Evolutionary conservation across 1,284 basidiomycete genomes (phyloP), one percentile per base, ranked within the genome.

Genomic region (Flammula alnicola): DNA sequence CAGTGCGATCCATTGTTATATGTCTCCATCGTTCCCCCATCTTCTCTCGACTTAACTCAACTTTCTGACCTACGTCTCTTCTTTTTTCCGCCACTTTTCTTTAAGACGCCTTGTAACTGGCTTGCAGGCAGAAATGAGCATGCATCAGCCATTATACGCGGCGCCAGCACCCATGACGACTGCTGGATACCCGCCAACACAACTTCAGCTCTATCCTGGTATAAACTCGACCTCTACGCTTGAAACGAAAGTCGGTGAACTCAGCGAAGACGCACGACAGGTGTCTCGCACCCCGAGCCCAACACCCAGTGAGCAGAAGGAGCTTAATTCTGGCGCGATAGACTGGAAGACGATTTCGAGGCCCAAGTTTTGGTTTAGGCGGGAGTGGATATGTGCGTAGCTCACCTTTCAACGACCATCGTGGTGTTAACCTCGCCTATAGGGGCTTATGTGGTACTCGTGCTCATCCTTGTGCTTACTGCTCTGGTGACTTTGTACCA

Each of bases 401-500:
- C 19, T 31, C 27, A n/a, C 23, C 12, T 43, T 41, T 47, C 37
- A 47, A 11, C 17, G 1, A 48, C 50, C 54, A 41, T 11, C 30
- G 30, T 52, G 4, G 29, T 19, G 19, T 32, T 46, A 30, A 51
- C 30, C 32, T 33, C 46, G n/a, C 36, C 1, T 26, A 8, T 61
- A 87, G 85, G 77, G 64, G 88, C 78, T 51, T 81, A 81, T 46
- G 64, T 78, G 3, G 56, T 67, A 16, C 47, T 65, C 26, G 53
- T 72, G 33, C 33, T 81, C 23, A 63, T 75, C 51, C 46, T 78
- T 26, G 72, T 78, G 32, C 25, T 88, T 12, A 76, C 79, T 6
- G 71, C 72, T 2, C 76, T 91, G 42, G 77, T 91, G 55, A 75
- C 80, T 2, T 63, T 91, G 10, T 92, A 81, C 59, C 83, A 87